Conservation (phyloP, 257 asterid species). For the Lycium barbarum region DNA sequence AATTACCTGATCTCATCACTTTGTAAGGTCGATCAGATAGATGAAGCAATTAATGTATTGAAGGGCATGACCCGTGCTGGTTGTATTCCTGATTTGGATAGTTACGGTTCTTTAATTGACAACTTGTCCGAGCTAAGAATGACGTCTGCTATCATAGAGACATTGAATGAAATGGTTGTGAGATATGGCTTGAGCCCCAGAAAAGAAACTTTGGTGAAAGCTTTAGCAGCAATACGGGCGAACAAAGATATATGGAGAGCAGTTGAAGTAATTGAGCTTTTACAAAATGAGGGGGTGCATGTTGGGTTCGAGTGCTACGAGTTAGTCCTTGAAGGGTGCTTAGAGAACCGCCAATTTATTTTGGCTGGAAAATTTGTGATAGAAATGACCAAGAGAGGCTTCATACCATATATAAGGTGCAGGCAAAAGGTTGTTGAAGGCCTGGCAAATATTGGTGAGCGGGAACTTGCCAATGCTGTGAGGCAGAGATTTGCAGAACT, state of each 20-base stretch:
- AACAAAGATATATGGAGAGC: conserved; percentile 66
- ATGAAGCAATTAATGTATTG: conserved; percentile 63
- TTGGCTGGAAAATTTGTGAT: conserved; percentile 43
- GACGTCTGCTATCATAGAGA: conserved; percentile 43
- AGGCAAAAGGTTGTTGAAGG: conserved; percentile 68
- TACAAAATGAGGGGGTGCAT: conserved; percentile 53
- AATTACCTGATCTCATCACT: conserved; percentile 74
- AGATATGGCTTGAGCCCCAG: conserved; percentile 64
- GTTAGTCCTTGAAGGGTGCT: conserved; percentile 69
- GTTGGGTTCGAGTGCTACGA: conserved; percentile 78
- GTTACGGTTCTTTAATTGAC: conserved; percentile 61
- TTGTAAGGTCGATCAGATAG: conserved; percentile 64
- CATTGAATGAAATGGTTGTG: conserved; percentile 71
- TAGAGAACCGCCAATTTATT: conserved; percentile 64
- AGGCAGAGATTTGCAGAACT: conserved; percentile 64
- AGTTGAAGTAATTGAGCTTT: conserved; percentile 65
- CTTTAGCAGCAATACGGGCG: conserved; percentile 58
- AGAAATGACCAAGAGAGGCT: conserved; percentile 49
- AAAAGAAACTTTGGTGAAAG: conserved; percentile 60
- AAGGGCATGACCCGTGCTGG: conserved; percentile 66
- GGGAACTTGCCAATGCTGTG: conserved; percentile 64
- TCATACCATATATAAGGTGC: conserved; percentile 46
- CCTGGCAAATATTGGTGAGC: conserved; percentile 64
- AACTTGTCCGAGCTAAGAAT: conserved; percentile 58
- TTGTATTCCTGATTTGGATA: conserved; percentile 71